These are phyloP conservation scores for Heliosperma pusillum DNA, from an alignment of 148 eudicot genomes.

Conservation along the genomic window DNA sequence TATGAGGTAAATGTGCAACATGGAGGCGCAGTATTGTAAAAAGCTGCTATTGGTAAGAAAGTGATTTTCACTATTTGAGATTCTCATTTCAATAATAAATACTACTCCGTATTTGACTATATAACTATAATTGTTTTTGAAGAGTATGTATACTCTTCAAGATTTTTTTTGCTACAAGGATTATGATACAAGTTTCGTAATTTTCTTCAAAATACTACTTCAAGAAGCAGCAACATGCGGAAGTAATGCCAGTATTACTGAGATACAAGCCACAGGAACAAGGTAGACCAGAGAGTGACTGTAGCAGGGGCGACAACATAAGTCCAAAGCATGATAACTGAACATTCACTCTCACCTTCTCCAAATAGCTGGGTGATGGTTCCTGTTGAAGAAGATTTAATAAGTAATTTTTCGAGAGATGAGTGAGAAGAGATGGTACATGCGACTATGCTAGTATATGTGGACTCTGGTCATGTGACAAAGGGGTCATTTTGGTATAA, in stretches of 20 bases:
- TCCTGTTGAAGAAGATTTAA: slow-evolving; percentile 16
- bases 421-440: too few species aligned
- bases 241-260: background rate
- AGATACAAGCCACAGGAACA: slow-evolving; percentile 21
- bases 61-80: background rate
- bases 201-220: background rate
- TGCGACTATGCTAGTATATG: background rate
- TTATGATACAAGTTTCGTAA: background rate
- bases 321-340: slow-evolving; percentile 41
- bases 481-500: too few species aligned
- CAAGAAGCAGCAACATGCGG: background rate
- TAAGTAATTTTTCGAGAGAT: background rate
- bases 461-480: background rate
- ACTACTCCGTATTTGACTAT: too few species aligned
- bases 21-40: too few species aligned
- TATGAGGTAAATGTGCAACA: too few species aligned
- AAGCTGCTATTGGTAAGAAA: too few species aligned
- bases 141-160: background rate
- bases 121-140: too few species aligned
- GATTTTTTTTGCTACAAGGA: background rate
- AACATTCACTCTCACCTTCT: slow-evolving; percentile 32
- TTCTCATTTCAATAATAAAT: too few species aligned
- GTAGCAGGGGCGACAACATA: slow-evolving; percentile 34
- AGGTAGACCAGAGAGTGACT: slow-evolving; percentile 38
- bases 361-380: slow-evolving; percentile 45